Evolutionary conservation across 805 yeast species (phyloP), one percentile per base, ranked within the genome.

Genomic region (Candida yuanshanica): DNA sequence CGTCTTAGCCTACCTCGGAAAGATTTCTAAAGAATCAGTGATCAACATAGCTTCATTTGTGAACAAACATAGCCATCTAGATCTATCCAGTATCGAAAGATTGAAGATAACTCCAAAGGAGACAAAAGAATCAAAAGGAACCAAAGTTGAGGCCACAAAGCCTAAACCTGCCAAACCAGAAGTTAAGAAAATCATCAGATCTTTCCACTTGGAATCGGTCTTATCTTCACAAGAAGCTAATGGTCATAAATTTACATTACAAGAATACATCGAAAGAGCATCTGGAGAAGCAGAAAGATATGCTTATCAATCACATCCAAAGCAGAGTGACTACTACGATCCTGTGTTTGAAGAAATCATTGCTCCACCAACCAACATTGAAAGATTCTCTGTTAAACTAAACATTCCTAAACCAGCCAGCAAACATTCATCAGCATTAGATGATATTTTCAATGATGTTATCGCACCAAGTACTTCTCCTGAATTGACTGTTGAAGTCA

Each of bases 1-100:
- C 61, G 91, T 90, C 1, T 70, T 90, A 49, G 93, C 95, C 0
- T 79, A 77, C 58, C 56, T 90, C 39, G 97, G 98, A 22, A 63
- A 74, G 46, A 83, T 90, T 40, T 63, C 86, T 10, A 53, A 66
- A 29, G 79, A 75, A 8, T 64, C 81, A 7, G 78, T 79, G 20
- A 53, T 63, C 16, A 59, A 65, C 17, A 70, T 90, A 43, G 69
- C 84, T 6, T 64, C 75, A 23, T 81, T 68, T 55, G 62, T 90
- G 48, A 67, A 74, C 38, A 62, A 70, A 25, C 73, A 73, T 48
- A 73, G 75, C 47, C 81, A 77, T 52, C 67, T 89, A 48, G 96
- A 90, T 58, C 68, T 89, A 45, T 73, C 87, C 33, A 77, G 83
- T 60, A 77, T 89, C 46, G 73, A 74, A 42, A 58, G 50, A 47